A percentile compares a stretch with the other conserved stretches of the same genome.
phyloP scores from a whole-genome alignment of 1,284 basidiomycete species.

The Austroboletus novae-zelandiae region DNA sequence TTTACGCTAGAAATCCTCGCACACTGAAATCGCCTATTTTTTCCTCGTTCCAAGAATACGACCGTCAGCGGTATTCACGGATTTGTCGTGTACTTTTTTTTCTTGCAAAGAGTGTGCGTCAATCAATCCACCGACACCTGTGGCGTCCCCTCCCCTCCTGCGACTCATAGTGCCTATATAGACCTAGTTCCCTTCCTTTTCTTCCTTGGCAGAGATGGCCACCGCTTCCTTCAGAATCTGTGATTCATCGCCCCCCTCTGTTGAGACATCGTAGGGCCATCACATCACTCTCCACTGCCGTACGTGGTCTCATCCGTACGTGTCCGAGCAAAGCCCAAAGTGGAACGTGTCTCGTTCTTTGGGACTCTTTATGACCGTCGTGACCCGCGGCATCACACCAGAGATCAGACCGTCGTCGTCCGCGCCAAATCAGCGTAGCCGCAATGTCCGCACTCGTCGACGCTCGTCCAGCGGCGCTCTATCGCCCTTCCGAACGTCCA shows the following conservation, averaged over 20 bases:
- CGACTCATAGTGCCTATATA: not conserved
- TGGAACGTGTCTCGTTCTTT: slow-evolving; percentile 20
- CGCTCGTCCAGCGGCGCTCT: slow-evolving; percentile 12
- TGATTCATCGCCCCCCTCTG: slow-evolving; percentile 4
- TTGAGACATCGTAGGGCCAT: slow-evolving; percentile 2
- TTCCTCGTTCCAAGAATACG: not conserved
- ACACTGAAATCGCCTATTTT: not conserved
- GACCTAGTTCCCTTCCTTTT: not conserved
- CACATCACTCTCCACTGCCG: slow-evolving; percentile 18
- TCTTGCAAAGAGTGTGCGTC: slow-evolving; percentile 2
- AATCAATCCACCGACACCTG: not conserved
- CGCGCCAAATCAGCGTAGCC: slow-evolving; percentile 10
- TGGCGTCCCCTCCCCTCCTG: not conserved
- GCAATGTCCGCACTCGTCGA: slow-evolving; percentile 9
- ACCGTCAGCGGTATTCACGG: not conserved
- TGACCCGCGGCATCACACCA: slow-evolving; percentile 20
- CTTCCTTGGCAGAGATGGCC: not conserved
- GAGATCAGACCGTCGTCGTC: slow-evolving; percentile 7
- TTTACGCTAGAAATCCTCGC: not conserved
- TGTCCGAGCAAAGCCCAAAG: slow-evolving; percentile 6
- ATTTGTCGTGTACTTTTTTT: slow-evolving; percentile 4
- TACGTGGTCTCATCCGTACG: slow-evolving; percentile 24
- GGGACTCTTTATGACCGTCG: slow-evolving; percentile 19
- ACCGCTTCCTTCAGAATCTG: slow-evolving; percentile 7
- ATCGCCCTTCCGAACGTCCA: slow-evolving; percentile 14